These are phyloP conservation scores for Colletotrichum navitas DNA, from an alignment of 2,329 filamentous ascomycete genomes.

Conservation along the genomic window DNA sequence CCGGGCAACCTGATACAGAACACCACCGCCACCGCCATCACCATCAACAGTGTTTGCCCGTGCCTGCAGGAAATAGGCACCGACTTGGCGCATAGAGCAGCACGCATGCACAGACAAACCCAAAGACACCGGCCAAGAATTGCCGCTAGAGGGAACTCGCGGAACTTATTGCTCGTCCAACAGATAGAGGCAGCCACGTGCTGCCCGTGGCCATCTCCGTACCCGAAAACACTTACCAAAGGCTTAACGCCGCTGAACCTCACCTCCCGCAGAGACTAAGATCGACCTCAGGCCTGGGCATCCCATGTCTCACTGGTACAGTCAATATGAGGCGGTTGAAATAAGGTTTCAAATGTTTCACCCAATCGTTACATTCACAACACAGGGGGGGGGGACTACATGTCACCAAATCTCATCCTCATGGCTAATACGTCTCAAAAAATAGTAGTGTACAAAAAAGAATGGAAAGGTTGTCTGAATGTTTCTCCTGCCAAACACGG, in stretches of 20 bases:
- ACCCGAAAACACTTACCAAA: neutral
- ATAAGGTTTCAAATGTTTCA: slow-evolving; percentile 21
- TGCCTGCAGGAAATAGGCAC: too few relatives aligned
- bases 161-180: neutral
- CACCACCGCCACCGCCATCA: neutral
- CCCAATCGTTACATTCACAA: slow-evolving; percentile 21
- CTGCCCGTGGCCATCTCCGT: neutral
- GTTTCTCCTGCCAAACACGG: slow-evolving; percentile 3
- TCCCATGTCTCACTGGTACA: slow-evolving; percentile 9
- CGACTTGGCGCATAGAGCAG: too few relatives aligned
- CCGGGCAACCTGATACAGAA: neutral
- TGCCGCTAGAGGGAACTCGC: neutral
- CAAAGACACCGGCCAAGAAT: too few relatives aligned
- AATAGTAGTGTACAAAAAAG: slow-evolving; percentile 35
- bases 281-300: neutral
- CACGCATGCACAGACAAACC: too few relatives aligned
- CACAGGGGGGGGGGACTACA: slow-evolving; percentile 1
- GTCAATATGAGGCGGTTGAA: neutral
- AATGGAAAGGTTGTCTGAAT: slow-evolving; percentile 25
- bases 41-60: neutral
- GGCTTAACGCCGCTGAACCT: too few relatives aligned
- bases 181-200: neutral
- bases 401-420: slow-evolving; percentile 41
- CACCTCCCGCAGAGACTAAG: neutral
- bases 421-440: slow-evolving; percentile 25